Percentiles rank a stretch among this genome's conserved stretches.
Conservation (phyloP, 73 alveolate species). For the Tetrahymena thermophila region DNA sequence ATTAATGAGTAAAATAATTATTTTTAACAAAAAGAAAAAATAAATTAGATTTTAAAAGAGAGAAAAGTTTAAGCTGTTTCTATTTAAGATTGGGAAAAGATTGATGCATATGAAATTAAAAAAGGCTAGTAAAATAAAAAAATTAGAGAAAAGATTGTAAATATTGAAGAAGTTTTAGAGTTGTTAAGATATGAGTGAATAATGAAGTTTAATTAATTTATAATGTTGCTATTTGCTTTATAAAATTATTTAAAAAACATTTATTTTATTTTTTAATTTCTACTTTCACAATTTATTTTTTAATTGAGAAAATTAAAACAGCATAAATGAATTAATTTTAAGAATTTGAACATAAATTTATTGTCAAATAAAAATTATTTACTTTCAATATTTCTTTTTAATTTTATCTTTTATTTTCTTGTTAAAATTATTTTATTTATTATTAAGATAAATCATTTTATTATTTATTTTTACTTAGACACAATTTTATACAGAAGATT, state of each 20-base stretch:
- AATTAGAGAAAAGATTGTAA: neutral
- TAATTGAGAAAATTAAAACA: neutral
- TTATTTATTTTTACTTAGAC: too few species aligned
- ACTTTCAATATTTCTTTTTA: too few species aligned
- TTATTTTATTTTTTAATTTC: too few species aligned
- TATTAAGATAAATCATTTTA: too few species aligned
- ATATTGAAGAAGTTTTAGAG: neutral
- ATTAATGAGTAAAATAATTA: neutral
- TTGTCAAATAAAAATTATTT: too few species aligned
- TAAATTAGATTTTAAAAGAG: neutral
- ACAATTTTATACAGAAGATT: too few species aligned
- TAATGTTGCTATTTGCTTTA: neutral
- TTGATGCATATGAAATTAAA: neutral
- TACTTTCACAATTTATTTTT: neutral
- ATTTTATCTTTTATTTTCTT: too few species aligned
- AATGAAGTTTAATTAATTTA: neutral
- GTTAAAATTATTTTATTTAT: too few species aligned
- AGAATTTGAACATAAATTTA: too few species aligned
- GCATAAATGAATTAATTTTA: too few species aligned
- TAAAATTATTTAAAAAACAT: too few species aligned
- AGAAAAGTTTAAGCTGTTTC: neutral
- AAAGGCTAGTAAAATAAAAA: neutral
- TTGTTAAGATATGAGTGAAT: neutral
- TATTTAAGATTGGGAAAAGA: neutral
- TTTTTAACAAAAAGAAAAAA: neutral